phyloP scores from a whole-genome alignment of 208 protist species.

The Kentomonas sorsogonicus region DNA sequence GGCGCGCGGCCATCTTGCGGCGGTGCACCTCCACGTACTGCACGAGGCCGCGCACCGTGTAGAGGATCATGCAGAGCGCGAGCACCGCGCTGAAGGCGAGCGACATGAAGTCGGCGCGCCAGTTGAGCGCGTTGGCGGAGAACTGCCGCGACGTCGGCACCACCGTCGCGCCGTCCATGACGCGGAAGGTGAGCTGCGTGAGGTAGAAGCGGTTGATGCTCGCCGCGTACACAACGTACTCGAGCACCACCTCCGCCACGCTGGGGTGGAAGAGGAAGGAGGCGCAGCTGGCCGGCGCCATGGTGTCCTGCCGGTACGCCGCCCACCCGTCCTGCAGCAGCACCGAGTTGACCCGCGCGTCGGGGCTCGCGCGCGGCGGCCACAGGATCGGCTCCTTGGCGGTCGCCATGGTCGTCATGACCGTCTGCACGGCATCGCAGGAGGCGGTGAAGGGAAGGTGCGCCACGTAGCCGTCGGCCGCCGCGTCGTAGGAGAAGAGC shows the following conservation, averaged over 20 bases:
- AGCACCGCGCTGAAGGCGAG: constrained; percentile 20
- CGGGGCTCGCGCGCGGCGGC: no score
- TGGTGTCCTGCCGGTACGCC: constrained; percentile 21
- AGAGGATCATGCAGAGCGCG: constrained; percentile 21
- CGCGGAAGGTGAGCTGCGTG: constrained; percentile 10
- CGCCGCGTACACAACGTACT: constrained; percentile 20
- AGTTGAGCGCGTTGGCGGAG: constrained; percentile 9
- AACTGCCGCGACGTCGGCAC: constrained; percentile 12
- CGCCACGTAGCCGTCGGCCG: constrained; percentile 21
- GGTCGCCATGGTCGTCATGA: constrained; percentile 22
- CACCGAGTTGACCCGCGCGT: constrained; percentile 11
- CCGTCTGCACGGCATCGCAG: constrained; percentile 14
- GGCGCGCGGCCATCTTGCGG: constrained; percentile 1
- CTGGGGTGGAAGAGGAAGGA: constrained; percentile 24
- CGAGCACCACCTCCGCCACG: constrained; percentile 12
- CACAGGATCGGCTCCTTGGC: constrained; percentile 20
- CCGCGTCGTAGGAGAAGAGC: constrained; percentile 15
- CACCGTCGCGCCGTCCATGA: constrained; percentile 14
- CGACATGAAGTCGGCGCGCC: constrained; percentile 13
- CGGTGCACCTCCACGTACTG: constrained; percentile 1
- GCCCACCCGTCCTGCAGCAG: constrained; percentile 25
- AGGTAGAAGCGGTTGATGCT: constrained; percentile 20
- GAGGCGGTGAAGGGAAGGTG: constrained; percentile 28
- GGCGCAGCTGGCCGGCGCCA: constrained; percentile 7
- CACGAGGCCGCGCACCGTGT: background rate